phyloP scores from a whole-genome alignment of 345 rosid genomes.

The Nephelium lappaceum region DNA sequence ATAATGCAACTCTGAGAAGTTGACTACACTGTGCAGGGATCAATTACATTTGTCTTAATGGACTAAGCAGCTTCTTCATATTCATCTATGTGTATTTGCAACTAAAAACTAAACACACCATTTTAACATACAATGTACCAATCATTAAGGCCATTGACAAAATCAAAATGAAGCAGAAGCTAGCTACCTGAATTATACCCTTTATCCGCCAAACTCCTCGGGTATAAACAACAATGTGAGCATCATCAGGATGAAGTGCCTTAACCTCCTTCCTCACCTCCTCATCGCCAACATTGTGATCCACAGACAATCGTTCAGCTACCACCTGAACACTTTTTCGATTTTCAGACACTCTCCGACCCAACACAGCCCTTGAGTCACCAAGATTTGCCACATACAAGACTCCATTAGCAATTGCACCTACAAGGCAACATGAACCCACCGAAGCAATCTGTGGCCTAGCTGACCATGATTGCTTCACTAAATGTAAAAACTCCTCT shows the following conservation, averaged over 20 bases:
- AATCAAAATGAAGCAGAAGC: background rate
- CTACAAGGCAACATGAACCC: conserved; percentile 74
- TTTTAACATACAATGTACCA: background rate
- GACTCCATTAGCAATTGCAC: conserved; percentile 44
- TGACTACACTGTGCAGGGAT: background rate
- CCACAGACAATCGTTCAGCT: conserved; percentile 63
- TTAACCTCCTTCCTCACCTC: conserved; percentile 76
- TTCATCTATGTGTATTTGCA: background rate
- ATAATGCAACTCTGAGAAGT: background rate
- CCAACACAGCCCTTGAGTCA: conserved; percentile 70
- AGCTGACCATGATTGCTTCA: conserved; percentile 43
- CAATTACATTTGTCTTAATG: no score
- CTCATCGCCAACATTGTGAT: conserved; percentile 62
- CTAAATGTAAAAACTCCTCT: conserved; percentile 56
- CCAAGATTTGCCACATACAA: conserved; percentile 71
- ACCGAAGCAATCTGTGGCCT: conserved; percentile 61
- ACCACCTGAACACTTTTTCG: conserved; percentile 29
- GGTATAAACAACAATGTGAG: conserved; percentile 49
- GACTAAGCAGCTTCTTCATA: background rate
- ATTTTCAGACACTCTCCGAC: conserved; percentile 37
- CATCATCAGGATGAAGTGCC: conserved; percentile 75
- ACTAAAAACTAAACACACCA: background rate
- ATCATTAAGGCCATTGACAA: background rate
- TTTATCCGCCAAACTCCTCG: conserved; percentile 74
- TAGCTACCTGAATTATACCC: conserved; percentile 73